Evolutionary conservation across 2,329 filamentous ascomycete species (phyloP), one percentile per base, ranked within the genome.

Genomic region (Neofusicoccum laricinum): DNA sequence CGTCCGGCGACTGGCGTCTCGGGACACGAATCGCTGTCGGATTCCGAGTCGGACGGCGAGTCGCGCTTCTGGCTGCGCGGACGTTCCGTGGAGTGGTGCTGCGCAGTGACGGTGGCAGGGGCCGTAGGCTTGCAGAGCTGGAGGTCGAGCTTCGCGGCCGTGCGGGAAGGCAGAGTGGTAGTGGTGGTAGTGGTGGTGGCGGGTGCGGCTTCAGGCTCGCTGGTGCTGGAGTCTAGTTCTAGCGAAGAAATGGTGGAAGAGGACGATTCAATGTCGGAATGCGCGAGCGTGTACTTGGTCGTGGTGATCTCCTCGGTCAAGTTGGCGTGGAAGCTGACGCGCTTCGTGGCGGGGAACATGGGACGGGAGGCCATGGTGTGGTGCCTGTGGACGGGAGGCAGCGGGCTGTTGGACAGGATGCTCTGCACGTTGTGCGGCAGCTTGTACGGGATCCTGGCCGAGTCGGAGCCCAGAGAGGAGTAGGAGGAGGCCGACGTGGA

Each of bases 271-370:
- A 88, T 74, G 70, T 88, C 86, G 0, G 82, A 84, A 67, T 87
- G 85, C 41, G 82, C 81, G 61, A 82, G 74, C 4, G 81, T 84
- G 73, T 85, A 88, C 64, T 77, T 80, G 45, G 80, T 78, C 2
- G 80, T 88, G 67, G 78, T 79, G 69, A 88, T 86, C 64, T 86
- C 84, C 70, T 88, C 86, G 50, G 85, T 84, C 30, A 88, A 72
- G 17, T 83, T 82, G 12, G 76, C 77, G 19, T 81, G 79, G 71
- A 87, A 88, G 30, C 80, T 81, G 12, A 88, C 86, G 67, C 78
- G 80, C 76, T 88, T 88, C 69, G 81, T 77, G 2, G 82, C 78
- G 3, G 85, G 84, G 69, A 87, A 87, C 73, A 78, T 74, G 66
- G 76, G 76, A 64, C 76, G 69, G 50, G 77, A 74, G 1, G 81